Percentiles rank a stretch among this genome's conserved stretches.
Evolutionary conservation across 495 filamentous ascomycete species (phyloP).

Genomic region (Tuber magnatum): DNA sequence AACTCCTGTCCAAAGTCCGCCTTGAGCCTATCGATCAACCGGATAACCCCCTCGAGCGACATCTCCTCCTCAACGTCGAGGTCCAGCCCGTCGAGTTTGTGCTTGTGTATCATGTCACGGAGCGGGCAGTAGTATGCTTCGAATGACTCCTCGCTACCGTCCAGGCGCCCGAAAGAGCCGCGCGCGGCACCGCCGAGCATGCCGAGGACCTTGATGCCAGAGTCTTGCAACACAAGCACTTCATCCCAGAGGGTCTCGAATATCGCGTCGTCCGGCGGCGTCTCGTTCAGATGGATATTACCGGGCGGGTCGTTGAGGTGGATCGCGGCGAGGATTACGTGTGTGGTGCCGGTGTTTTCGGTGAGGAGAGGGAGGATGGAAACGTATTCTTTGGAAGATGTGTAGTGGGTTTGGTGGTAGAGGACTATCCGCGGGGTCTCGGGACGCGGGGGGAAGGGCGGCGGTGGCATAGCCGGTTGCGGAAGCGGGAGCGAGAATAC

Average conservation of each 20-base stretch:
- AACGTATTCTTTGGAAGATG: constrained; percentile 53
- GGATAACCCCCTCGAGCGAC: constrained; percentile 59
- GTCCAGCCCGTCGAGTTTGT: constrained; percentile 64
- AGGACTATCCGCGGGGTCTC: constrained; percentile 50
- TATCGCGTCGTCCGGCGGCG: constrained; percentile 53
- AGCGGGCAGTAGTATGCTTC: constrained; percentile 62
- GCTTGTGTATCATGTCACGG: constrained; percentile 51
- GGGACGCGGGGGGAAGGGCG: constrained; percentile 10
- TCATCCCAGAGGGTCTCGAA: constrained; percentile 63
- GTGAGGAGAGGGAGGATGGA: constrained; percentile 64
- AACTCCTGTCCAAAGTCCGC: constrained; percentile 63
- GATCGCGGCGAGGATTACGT: constrained; percentile 67
- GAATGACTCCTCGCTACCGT: constrained; percentile 51
- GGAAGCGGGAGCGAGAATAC: background rate
- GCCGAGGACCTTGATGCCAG: constrained; percentile 64
- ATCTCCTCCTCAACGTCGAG: constrained; percentile 78
- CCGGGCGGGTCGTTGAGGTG: constrained; percentile 61
- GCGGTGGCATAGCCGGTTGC: constrained; percentile 12
- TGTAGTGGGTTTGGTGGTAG: constrained; percentile 68
- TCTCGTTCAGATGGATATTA: constrained; percentile 67
- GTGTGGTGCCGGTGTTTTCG: constrained; percentile 56
- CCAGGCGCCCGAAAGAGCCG: constrained; percentile 62
- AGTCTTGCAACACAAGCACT: constrained; percentile 54
- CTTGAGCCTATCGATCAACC: constrained; percentile 64
- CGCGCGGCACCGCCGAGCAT: constrained; percentile 77